Evolutionary conservation across 2,329 filamentous ascomycete species (phyloP), one percentile per base, ranked within the genome.

Genomic region (Mollisia scopiformis): DNA sequence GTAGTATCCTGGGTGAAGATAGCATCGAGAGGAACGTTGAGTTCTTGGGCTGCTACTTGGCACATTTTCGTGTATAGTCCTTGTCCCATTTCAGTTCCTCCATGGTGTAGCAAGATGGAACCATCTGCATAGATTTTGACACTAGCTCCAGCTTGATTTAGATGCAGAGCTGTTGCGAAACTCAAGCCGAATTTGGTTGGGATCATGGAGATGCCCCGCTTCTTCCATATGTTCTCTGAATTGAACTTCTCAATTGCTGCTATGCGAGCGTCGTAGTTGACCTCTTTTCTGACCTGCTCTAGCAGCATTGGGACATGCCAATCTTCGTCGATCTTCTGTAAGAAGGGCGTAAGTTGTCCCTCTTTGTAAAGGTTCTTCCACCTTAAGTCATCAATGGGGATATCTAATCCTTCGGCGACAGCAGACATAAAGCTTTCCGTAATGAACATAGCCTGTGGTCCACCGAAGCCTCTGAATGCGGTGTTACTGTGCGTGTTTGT

Each of bases 101-200:
- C 94, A 69, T 98, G 94, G 1, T 94, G 94, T 5, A 98, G 89
- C 1, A 98, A 84, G 7, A 98, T 82, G 8, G 90, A 93, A 0
- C 94, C 94, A 68, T 98, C 94, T 71, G 97, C 93, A 75, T 97
- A 98, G 64, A 98, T 94, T 77, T 97, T 94, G 1, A 98, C 93
- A 51, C 97, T 81, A 0, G 94, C 93, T 43, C 93, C 93, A 2
- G 94, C 94, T 74, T 98, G 94, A 76, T 98, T 98, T 69, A 97
- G 83, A 81, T 95, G 97, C 2, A 97, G 82, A 0, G 94, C 94
- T 0, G 93, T 97, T 14, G 68, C 67, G 77, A 96, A 98, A 6
- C 92, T 96, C 70, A 98, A 96, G 67, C 94, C 94, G 70, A 97
- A 98, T 72, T 98, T 98, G 27, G 94, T 97, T 0, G 94, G 94